Conservation (phyloP, 768 basidiomycete species). For the Trametes cingulata region DNA sequence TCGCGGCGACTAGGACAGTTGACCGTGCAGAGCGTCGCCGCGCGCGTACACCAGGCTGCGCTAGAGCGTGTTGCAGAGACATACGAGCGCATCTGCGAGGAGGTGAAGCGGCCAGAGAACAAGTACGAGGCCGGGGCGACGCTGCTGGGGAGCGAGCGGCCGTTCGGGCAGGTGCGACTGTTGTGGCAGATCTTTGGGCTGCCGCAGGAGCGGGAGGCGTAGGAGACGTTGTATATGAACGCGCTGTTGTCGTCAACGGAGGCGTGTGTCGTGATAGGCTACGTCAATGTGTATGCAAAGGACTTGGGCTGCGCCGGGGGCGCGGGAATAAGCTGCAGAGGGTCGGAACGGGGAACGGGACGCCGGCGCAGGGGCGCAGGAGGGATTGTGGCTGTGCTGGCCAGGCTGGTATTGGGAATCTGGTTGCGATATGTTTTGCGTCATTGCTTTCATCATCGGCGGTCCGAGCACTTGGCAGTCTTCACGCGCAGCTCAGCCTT, state of each 20-base stretch:
- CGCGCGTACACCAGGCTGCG: conserved; percentile 74
- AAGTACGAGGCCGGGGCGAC: conserved; percentile 92
- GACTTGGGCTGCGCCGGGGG: too few species aligned
- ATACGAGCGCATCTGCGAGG: conserved; percentile 74
- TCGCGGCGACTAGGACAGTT: conserved; percentile 79
- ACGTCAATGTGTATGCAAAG: too few species aligned
- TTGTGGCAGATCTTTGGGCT: conserved; percentile 80
- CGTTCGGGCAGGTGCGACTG: conserved; percentile 76
- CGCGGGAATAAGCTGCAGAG: neutral
- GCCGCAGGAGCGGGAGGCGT: conserved; percentile 39
- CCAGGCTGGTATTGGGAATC: neutral
- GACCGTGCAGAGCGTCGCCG: conserved; percentile 62
- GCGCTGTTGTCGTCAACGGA: neutral
- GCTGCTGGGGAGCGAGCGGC: conserved; percentile 77
- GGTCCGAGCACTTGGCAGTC: neutral
- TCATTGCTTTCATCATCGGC: conserved; percentile 14
- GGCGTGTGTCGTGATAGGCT: too few species aligned
- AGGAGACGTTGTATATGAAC: neutral
- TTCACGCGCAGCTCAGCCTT: neutral
- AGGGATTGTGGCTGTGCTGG: conserved; percentile 15
- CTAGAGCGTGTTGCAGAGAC: conserved; percentile 65
- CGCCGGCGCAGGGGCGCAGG: neutral
- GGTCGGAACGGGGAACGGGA: neutral
- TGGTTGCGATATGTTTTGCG: conserved; percentile 10
- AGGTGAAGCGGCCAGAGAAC: conserved; percentile 73